Evolutionary conservation across 352 stramenopile genomes (phyloP).

Genomic region (Globisporangium sylvaticum): DNA sequence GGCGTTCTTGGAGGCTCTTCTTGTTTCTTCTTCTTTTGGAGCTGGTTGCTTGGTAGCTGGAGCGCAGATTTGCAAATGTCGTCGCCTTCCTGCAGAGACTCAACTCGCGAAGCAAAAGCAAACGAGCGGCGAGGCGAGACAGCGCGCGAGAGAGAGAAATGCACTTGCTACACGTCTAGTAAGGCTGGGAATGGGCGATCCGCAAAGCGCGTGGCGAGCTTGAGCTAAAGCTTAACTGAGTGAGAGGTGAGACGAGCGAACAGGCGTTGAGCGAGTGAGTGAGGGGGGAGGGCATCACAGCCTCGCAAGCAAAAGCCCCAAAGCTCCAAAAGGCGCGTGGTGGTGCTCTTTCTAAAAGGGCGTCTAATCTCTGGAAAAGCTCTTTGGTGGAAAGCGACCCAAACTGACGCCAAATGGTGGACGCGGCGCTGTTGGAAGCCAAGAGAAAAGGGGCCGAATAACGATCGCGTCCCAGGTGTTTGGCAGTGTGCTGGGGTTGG

Average conservation of each 20-base stretch:
- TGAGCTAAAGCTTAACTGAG: neutral
- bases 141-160: neutral
- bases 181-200: slow-evolving; percentile 2
- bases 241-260: slow-evolving; percentile 1
- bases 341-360: neutral
- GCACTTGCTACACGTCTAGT: slow-evolving; percentile 16
- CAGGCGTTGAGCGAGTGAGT: neutral
- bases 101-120: neutral
- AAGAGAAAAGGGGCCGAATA: slow-evolving; percentile 7
- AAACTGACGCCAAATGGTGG: slow-evolving; percentile 2
- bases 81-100: slow-evolving; percentile 1
- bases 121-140: neutral
- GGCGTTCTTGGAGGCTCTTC: neutral
- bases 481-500: neutral
- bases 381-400: neutral
- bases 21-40: neutral
- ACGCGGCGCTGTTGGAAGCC: neutral
- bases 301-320: neutral
- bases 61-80: slow-evolving; percentile 8
- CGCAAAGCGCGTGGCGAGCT: slow-evolving; percentile 3
- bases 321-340: neutral
- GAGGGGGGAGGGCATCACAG: neutral
- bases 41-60: slow-evolving; percentile 1
- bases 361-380: slow-evolving; percentile 9
- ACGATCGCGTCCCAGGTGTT: slow-evolving; percentile 9